Base-by-base conservation (phyloP, 2,329 filamentous ascomycete genomes). In the Magnaporthiopsis poae region DNA sequence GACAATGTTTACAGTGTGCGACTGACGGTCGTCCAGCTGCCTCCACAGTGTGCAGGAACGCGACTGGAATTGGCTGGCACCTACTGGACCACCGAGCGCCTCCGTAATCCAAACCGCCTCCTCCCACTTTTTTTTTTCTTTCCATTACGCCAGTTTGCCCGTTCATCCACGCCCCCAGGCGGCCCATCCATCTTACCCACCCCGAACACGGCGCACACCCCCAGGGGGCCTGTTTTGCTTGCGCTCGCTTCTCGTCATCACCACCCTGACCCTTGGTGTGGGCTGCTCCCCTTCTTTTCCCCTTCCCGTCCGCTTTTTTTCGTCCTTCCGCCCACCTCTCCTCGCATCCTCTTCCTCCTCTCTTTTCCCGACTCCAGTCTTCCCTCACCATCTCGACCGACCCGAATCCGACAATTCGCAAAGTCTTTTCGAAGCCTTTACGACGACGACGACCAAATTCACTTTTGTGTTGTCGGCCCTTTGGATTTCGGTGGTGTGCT, bases 401-500 rank as follows among this genome's bases (percentile, higher is more conserved):
- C 27, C 74, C 74, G 76, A 78, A 77, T 76, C 76, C 75, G 72
- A 73, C 75, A 69, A 77, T 69, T 69, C 69, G 52, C 25, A 59
- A 64, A 39, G 61, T 63, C 63, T 64, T 64, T 59, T 39, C 63
- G 56, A 27, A 63, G 61, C 11, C 35, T 39, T 63, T 63, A 35
- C 61, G 61, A 63, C 35, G 65, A 68, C 71, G 71, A 68, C 75
- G 74, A 71, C 75, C 75, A 77, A 75, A 78, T 77, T 77, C 71
- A 73, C 65, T 77, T 77, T 76, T 77, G 76, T 71, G 75, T 75
- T 72, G 75, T 74, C 73, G 71, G 69, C 68, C 62, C 61, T 70
- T 70, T 71, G 73, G 71, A 73, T 75, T 72, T 71, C 62, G 71
- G 69, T 73, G 68, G 67, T 66, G 68, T 69, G 27, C 65, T 61